Percentiles rank a stretch among this genome's conserved stretches.
phyloP scores from a whole-genome alignment of 495 filamentous ascomycete species.

The Hamigera avellanea region DNA sequence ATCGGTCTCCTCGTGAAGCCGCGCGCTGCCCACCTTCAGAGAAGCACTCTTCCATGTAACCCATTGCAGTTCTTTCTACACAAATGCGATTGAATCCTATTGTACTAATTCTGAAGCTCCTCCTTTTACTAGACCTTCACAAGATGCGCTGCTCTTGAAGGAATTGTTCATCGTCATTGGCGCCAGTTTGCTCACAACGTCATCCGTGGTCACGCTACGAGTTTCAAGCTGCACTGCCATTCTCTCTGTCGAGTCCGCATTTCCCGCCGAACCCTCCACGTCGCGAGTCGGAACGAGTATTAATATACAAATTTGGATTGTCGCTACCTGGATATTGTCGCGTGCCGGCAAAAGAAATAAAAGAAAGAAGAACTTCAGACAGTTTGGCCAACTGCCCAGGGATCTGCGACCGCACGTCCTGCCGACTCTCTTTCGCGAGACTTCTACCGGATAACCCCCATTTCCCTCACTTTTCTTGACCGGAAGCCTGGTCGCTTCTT shows the following conservation, averaged over 20 bases:
- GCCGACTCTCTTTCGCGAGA: not conserved
- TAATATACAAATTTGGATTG: not conserved
- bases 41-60: no score
- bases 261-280: no score
- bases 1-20: no score
- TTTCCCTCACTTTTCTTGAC: conserved; percentile 7
- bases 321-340: conserved; percentile 1
- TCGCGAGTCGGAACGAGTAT: not conserved
- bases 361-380: conserved; percentile 5
- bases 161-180: conserved; percentile 15
- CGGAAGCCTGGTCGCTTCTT: conserved; percentile 27
- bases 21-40: no score
- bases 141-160: conserved; percentile 29
- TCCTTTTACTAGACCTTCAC: conserved; percentile 3
- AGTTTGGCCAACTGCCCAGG: conserved; percentile 7
- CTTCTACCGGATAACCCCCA: not conserved
- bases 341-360: conserved; percentile 2
- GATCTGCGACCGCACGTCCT: no score
- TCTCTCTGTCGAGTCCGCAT: no score
- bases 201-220: conserved; percentile 29
- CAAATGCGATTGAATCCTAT: no score
- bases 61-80: no score
- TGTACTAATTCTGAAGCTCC: not conserved
- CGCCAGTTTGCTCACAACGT: conserved; percentile 24
- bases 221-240: conserved; percentile 4